Evolutionary conservation across 2,329 filamentous ascomycete genomes (phyloP).

Genomic region (Curvularia sp.): DNA sequence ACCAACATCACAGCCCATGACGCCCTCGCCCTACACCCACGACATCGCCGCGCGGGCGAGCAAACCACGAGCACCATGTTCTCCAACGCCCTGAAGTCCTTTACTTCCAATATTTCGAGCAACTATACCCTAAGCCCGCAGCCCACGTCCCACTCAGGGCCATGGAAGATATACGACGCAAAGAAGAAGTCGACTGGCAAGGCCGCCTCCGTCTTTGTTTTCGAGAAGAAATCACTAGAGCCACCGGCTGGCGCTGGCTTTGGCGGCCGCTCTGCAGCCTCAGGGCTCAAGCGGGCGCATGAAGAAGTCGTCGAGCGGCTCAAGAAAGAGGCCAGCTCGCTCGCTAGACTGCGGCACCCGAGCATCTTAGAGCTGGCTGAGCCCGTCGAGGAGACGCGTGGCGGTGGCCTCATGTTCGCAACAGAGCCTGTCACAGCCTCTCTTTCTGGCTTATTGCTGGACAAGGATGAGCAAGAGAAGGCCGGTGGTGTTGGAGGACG

Average conservation of each 20-base stretch:
- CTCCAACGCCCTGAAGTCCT: slow-evolving; percentile 85
- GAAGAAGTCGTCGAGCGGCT: slow-evolving; percentile 91
- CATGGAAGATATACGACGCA: slow-evolving; percentile 97
- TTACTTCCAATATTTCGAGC: slow-evolving; percentile 88
- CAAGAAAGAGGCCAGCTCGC: slow-evolving; percentile 87
- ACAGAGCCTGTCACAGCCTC: slow-evolving; percentile 91
- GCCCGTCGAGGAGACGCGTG: slow-evolving; percentile 92
- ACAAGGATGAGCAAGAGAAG: slow-evolving; percentile 88
- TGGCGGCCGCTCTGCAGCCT: slow-evolving; percentile 64
- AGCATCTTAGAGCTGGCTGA: slow-evolving; percentile 92
- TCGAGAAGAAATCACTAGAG: slow-evolving; percentile 88
- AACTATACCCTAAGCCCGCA: slow-evolving; percentile 85
- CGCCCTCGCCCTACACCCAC: slow-evolving; percentile 27
- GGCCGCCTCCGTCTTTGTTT: slow-evolving; percentile 88
- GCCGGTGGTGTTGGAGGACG: slow-evolving; percentile 72
- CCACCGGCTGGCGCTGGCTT: slow-evolving; percentile 66
- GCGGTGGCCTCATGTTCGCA: slow-evolving; percentile 91
- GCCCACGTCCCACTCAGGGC: slow-evolving; percentile 80
- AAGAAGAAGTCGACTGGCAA: slow-evolving; percentile 96
- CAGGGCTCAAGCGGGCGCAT: slow-evolving; percentile 77
- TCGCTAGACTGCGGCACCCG: slow-evolving; percentile 88
- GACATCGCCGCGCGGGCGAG: slow-evolving; percentile 36
- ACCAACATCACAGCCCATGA: slow-evolving; percentile 39
- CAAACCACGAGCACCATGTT: slow-evolving; percentile 73
- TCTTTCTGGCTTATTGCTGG: slow-evolving; percentile 79